Conservation (phyloP, 441 rosid genomes). For the Pelargonium cotyledonis region DNA sequence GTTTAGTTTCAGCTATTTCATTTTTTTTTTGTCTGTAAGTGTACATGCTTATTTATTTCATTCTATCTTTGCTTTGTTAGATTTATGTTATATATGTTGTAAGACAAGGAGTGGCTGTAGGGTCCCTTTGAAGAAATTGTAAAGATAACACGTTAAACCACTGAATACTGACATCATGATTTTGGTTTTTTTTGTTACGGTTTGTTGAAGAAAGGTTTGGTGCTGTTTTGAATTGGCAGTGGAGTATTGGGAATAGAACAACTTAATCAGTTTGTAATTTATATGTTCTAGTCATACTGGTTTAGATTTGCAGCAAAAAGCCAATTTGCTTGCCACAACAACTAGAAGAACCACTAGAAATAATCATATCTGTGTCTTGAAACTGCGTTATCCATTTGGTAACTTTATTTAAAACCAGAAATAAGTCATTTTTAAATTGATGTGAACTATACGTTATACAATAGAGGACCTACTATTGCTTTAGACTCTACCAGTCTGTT, state of each 20-base stretch:
- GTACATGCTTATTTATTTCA: neutral
- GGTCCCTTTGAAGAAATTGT: conserved; percentile 3
- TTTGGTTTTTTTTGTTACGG: neutral
- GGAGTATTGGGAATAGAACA: neutral
- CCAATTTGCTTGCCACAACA: conserved; percentile 3
- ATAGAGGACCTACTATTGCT: neutral
- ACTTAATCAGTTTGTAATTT: neutral
- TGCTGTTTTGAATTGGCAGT: neutral
- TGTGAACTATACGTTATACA: neutral
- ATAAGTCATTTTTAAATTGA: neutral
- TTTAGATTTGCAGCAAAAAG: neutral
- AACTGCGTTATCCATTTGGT: conserved; percentile 2
- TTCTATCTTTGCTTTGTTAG: conserved; percentile 2
- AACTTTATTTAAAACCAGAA: neutral
- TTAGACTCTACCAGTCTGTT: neutral
- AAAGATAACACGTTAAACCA: neutral
- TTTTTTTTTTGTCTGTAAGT: neutral
- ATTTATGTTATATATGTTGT: neutral
- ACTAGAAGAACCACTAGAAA: neutral
- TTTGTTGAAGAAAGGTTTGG: neutral
- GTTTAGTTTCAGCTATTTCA: neutral
- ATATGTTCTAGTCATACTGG: neutral
- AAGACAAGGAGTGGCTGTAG: neutral
- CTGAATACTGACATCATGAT: neutral
- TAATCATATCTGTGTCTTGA: neutral